Base-by-base conservation (phyloP, 257 asterid genomes). In the Mentha longifolia region DNA sequence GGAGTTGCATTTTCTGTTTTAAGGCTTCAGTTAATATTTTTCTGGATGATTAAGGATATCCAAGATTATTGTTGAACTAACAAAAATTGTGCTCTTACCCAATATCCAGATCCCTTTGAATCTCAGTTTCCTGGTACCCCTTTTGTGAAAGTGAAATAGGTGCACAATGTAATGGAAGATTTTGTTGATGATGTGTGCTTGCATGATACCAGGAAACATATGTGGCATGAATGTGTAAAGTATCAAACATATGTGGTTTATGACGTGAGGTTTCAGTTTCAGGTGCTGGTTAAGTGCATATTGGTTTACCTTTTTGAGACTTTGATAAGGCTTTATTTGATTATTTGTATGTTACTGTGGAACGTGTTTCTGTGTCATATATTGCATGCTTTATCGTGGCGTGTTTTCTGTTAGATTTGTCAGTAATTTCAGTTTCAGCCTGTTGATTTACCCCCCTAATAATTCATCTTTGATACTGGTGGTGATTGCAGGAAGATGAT, bases 401-500 rank as follows among this genome's bases (percentile, higher is more conserved):
- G 6, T 35, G 52, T 10, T 16, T 33, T 13, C 20, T 47, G 5
- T 22, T 52, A 7, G 43, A 11, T 25, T 55, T 16, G 35, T n/a
- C 6, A 56, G 30, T 13, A 41, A 43, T 65, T 60, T 35, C 9
- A 57, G 41, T 13, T 30, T 58, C 20, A 58, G 6, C 12, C 17
- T 17, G 9, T 2, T 47, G 5, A 16, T 47, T 47, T 47, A 7
- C 1, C 14, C 54, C 6, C 39, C 39, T 25, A 25, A 25, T 25
- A 13, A 14, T 58, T 28, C 14, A 2, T 41, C 39, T 30, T 19
- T 20, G 15, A 2, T 2, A 8, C 47, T 9, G 9, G 9, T 31
- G 37, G 20, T 59, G 50, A 61, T 79, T 76, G 77, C 97, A 92
- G 98, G 97, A 88, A 69, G 96, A 90, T 43, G 98, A 92, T 45